Percentiles rank a stretch among this genome's conserved stretches.
Evolutionary conservation across 352 stramenopile species (phyloP).

Genomic region (Globisporangium abappressorium): DNA sequence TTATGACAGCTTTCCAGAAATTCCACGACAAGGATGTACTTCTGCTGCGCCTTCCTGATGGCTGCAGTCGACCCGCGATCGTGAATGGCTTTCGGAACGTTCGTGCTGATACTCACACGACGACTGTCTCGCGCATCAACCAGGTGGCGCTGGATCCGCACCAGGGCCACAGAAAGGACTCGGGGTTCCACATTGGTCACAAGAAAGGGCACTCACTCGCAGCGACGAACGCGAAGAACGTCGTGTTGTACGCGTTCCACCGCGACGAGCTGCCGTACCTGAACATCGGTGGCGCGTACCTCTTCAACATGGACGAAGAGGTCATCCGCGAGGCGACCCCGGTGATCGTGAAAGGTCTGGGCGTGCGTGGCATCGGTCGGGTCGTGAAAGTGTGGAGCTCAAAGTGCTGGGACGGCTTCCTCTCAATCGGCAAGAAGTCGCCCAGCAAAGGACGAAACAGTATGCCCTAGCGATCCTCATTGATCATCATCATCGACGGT

Average conservation of each 20-base stretch:
- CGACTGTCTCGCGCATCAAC: slow-evolving; percentile 38
- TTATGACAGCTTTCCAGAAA: slow-evolving; percentile 44
- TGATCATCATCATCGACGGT: neutral
- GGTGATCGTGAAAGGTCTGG: slow-evolving; percentile 54
- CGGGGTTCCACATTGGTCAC: neutral
- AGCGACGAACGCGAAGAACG: slow-evolving; percentile 21
- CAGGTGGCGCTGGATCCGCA: slow-evolving; percentile 20
- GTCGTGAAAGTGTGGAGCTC: slow-evolving; percentile 20
- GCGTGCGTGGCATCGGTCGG: slow-evolving; percentile 34
- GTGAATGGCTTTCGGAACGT: slow-evolving; percentile 47
- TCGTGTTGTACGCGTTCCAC: slow-evolving; percentile 57
- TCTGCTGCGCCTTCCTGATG: slow-evolving; percentile 48
- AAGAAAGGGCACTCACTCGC: slow-evolving; percentile 15
- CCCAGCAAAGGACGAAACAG: slow-evolving; percentile 12
- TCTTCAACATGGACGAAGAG: slow-evolving; percentile 32
- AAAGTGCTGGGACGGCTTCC: slow-evolving; percentile 12
- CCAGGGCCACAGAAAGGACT: slow-evolving; percentile 13
- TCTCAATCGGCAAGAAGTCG: slow-evolving; percentile 7
- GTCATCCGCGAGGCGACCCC: slow-evolving; percentile 23
- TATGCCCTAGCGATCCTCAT: slow-evolving; percentile 7
- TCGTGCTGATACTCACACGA: slow-evolving; percentile 30
- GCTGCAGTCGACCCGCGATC: slow-evolving; percentile 35
- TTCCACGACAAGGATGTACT: slow-evolving; percentile 61
- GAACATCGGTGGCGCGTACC: slow-evolving; percentile 25
- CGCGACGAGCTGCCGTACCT: slow-evolving; percentile 66